phyloP scores from a whole-genome alignment of 148 eudicot genomes.

The Chenopodium formosanum region DNA sequence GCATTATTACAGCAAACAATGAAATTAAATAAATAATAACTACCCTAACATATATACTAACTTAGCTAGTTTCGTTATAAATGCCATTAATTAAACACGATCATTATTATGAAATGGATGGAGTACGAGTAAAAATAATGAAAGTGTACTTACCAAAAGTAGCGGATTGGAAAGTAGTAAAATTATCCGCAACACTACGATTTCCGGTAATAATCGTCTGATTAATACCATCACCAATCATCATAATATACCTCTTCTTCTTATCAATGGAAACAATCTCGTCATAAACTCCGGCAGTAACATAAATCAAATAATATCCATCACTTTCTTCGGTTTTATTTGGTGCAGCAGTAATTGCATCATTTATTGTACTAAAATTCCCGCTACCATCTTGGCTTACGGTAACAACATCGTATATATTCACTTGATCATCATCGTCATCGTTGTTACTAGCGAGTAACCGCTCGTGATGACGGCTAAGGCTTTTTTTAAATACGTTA shows the following conservation, averaged over 20 bases:
- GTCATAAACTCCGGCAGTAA: slow-evolving; percentile 60
- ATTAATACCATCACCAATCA: slow-evolving; percentile 89
- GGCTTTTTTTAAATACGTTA: slow-evolving; percentile 29
- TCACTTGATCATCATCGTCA: slow-evolving; percentile 31
- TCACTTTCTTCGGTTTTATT: slow-evolving; percentile 32
- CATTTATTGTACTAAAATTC: slow-evolving; percentile 50
- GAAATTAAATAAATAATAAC: too few species aligned
- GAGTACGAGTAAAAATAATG: too few species aligned
- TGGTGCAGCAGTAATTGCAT: slow-evolving; percentile 65
- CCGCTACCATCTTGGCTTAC: slow-evolving; percentile 58
- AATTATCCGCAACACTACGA: slow-evolving; percentile 56
- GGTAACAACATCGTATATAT: slow-evolving; percentile 47
- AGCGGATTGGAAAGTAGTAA: slow-evolving; percentile 73
- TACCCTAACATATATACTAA: too few species aligned
- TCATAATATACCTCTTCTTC: slow-evolving; percentile 66
- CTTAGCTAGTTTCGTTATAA: too few species aligned
- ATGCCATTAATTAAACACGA: too few species aligned
- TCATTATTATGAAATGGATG: too few species aligned
- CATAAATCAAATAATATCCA: slow-evolving; percentile 72
- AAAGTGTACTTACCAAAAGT: slow-evolving; percentile 57
- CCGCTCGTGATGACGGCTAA: slow-evolving; percentile 27
- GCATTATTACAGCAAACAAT: too few species aligned
- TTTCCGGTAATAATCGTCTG: slow-evolving; percentile 80
- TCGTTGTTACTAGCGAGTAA: slow-evolving; percentile 23
- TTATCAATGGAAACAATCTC: slow-evolving; percentile 62